A percentile compares a stretch with the other conserved stretches of the same genome.
These are phyloP conservation scores for Anthracocystis walkeri DNA, from an alignment of 1,284 basidiomycete species.

Conservation along the genomic window DNA sequence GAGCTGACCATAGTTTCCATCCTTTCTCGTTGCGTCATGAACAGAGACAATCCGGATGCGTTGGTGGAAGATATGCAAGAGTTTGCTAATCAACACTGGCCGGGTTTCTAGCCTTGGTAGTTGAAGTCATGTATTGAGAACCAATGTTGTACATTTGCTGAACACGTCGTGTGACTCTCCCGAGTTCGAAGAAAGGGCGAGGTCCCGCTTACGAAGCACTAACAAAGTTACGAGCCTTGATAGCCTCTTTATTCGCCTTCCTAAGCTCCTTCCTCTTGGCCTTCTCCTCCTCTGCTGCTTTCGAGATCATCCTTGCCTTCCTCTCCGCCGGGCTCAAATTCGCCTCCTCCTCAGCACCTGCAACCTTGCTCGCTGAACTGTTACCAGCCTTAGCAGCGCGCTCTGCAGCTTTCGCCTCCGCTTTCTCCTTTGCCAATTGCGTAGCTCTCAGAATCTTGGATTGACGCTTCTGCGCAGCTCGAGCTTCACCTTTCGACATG, in stretches of 20 bases:
- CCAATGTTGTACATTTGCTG: constrained; percentile 5
- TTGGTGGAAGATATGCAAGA: constrained; percentile 50
- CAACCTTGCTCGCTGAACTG: neutral
- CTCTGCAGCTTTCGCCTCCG: constrained; percentile 49
- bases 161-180: neutral
- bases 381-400: constrained; percentile 22
- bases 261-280: constrained; percentile 48
- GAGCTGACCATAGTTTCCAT: neutral
- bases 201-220: constrained; percentile 37
- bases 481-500: constrained; percentile 65
- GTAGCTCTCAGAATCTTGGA: constrained; percentile 57
- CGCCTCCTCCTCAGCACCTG: constrained; percentile 6
- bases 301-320: constrained; percentile 6
- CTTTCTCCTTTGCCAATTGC: constrained; percentile 50
- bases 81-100: constrained; percentile 49
- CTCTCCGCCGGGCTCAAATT: constrained; percentile 12
- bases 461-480: constrained; percentile 61
- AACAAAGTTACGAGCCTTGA: constrained; percentile 66
- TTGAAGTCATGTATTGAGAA: neutral
- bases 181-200: neutral
- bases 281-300: constrained; percentile 43
- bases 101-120: constrained; percentile 15
- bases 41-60: constrained; percentile 48
- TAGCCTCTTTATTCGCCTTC: constrained; percentile 57
- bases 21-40: neutral